A percentile compares a stretch with the other conserved stretches of the same genome.
phyloP scores from a whole-genome alignment of 1,284 basidiomycete genomes.

The Cerrena zonata region DNA sequence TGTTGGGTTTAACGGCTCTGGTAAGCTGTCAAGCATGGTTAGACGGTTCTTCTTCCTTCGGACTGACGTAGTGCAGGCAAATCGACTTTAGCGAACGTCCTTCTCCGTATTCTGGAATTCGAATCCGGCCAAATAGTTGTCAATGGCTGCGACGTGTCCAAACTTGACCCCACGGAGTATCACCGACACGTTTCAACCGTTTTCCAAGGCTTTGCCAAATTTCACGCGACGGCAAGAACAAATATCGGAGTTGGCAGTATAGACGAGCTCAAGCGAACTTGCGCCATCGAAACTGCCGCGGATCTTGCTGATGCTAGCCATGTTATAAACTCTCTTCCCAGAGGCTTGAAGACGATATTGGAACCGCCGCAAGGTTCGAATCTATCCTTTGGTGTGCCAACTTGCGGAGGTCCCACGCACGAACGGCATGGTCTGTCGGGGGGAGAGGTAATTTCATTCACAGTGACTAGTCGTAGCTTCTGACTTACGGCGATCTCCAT shows the following conservation, averaged over 20 bases:
- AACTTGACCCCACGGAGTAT: constrained; percentile 58
- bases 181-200: constrained; percentile 71
- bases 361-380: constrained; percentile 32
- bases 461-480: constrained; percentile 2
- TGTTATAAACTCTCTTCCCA: constrained; percentile 57
- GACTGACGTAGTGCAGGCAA: constrained; percentile 49
- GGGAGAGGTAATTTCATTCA: constrained; percentile 52
- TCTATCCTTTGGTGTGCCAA: not conserved
- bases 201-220: constrained; percentile 78
- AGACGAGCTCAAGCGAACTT: constrained; percentile 44
- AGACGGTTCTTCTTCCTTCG: not conserved
- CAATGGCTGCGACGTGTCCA: constrained; percentile 63
- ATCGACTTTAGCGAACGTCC: constrained; percentile 73
- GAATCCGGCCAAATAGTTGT: constrained; percentile 58
- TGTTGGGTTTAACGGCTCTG: constrained; percentile 77
- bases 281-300: constrained; percentile 56
- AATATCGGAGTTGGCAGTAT: constrained; percentile 76
- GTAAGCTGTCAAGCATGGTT: constrained; percentile 41
- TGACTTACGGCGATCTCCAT: constrained; percentile 1
- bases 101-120: constrained; percentile 72
- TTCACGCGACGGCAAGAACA: constrained; percentile 64
- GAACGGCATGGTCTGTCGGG: constrained; percentile 64
- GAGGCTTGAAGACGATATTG: constrained; percentile 61
- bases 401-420: constrained; percentile 2
- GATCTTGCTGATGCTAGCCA: constrained; percentile 59